phyloP scores from a whole-genome alignment of 2,329 filamentous ascomycete genomes.

The Paecilomyces formosus region DNA sequence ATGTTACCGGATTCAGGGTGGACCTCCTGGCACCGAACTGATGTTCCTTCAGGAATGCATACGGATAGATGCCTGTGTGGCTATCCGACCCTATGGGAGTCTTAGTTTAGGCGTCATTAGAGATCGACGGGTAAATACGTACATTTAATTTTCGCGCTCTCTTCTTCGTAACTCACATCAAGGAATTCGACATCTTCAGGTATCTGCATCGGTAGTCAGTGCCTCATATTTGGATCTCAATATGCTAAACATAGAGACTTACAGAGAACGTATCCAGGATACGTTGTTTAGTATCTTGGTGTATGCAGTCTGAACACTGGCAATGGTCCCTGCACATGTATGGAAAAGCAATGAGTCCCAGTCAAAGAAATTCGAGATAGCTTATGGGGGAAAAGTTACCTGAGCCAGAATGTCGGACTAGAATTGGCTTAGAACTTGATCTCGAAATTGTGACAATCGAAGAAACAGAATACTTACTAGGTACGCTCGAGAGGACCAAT shows the following conservation, averaged over 20 bases:
- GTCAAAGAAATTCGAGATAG: background rate
- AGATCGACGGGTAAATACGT: slow-evolving; percentile 11
- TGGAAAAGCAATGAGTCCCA: background rate
- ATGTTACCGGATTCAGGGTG: slow-evolving; percentile 3
- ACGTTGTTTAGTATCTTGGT: slow-evolving; percentile 63
- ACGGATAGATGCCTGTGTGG: slow-evolving; percentile 62
- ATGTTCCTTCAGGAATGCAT: slow-evolving; percentile 53
- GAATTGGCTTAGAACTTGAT: background rate
- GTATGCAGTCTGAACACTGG: slow-evolving; percentile 58
- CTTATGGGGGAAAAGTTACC: background rate
- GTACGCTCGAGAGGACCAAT: background rate
- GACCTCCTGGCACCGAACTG: slow-evolving; percentile 21
- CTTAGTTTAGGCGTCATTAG: slow-evolving; percentile 5
- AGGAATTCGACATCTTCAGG: slow-evolving; percentile 34
- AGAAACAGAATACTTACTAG: background rate
- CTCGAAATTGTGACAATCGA: background rate
- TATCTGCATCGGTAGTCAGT: slow-evolving; percentile 33
- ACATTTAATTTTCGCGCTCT: slow-evolving; percentile 47
- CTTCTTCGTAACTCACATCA: slow-evolving; percentile 21
- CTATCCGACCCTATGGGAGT: slow-evolving; percentile 54
- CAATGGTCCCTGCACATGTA: slow-evolving; percentile 57
- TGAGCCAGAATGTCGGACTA: slow-evolving; percentile 1
- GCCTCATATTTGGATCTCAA: background rate
- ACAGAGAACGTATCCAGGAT: slow-evolving; percentile 62
- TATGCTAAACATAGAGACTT: slow-evolving; percentile 11